Conservation (phyloP, 176 grass and related monocot species). For the Otatea glauca region DNA sequence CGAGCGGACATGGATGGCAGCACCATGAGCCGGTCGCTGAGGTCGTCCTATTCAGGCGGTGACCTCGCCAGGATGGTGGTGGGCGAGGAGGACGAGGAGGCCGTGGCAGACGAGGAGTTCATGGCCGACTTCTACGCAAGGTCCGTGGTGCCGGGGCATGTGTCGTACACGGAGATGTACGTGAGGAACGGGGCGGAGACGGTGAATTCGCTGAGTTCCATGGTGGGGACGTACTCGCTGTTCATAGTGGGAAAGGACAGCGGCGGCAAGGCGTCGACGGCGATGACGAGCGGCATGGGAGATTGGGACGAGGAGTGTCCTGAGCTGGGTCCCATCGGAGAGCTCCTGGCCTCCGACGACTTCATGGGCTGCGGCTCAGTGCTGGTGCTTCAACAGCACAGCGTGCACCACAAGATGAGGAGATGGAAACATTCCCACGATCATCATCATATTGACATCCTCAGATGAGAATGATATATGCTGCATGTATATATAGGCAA, state of each 20-base stretch:
- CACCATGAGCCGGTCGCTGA: background rate
- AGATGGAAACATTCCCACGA: conserved; percentile 1
- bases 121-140: conserved; percentile 42
- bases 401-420: conserved; percentile 19
- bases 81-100: conserved; percentile 41
- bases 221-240: conserved; percentile 66
- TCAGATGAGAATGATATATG: background rate
- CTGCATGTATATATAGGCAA: background rate
- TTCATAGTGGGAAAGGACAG: conserved; percentile 58
- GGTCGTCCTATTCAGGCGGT: background rate
- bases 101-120: conserved; percentile 60
- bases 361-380: conserved; percentile 60
- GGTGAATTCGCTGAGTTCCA: conserved; percentile 46
- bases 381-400: conserved; percentile 63
- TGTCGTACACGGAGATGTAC: conserved; percentile 54
- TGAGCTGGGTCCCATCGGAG: conserved; percentile 71
- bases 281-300: conserved; percentile 56
- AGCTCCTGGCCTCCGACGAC: conserved; percentile 76
- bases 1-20: background rate
- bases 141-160: conserved; percentile 48
- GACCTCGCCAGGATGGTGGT: background rate
- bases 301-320: conserved; percentile 64
- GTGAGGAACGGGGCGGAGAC: conserved; percentile 64
- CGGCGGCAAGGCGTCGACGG: background rate
- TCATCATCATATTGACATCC: conserved; percentile 26